A percentile compares a stretch with the other conserved stretches of the same genome.
phyloP scores from a whole-genome alignment of 75 land plant genomes.

The Selaginella moellendorffii region DNA sequence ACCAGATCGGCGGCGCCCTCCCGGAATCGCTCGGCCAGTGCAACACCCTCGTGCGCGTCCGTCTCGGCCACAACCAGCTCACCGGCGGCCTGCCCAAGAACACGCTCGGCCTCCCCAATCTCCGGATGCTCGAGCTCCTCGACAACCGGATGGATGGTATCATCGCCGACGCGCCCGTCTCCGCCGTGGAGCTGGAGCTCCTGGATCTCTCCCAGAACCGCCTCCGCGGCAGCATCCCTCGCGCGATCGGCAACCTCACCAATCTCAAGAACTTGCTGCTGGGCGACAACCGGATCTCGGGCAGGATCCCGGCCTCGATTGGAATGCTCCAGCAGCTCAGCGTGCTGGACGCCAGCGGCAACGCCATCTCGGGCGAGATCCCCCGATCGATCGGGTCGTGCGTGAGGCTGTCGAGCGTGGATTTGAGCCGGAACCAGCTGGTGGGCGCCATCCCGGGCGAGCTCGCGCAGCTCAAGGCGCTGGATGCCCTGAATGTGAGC shows the following conservation, averaged over 20 bases:
- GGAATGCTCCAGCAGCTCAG: neutral
- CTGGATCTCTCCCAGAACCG: neutral
- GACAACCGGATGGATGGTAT: neutral
- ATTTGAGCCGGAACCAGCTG: neutral
- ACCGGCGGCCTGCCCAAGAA: conserved; percentile 46
- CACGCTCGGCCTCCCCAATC: conserved; percentile 13
- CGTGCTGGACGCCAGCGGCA: neutral
- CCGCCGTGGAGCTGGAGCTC: neutral
- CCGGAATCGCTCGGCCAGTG: conserved; percentile 54
- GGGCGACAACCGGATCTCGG: neutral
- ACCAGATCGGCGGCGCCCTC: conserved; percentile 59
- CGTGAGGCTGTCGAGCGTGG: neutral
- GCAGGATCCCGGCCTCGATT: conserved; percentile 1
- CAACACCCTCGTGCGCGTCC: conserved; percentile 38
- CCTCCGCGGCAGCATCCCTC: neutral
- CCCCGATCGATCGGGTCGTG: neutral
- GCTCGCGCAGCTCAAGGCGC: neutral
- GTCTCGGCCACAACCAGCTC: conserved; percentile 52
- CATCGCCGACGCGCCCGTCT: neutral
- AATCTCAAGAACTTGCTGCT: neutral
- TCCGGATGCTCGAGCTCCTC: conserved; percentile 3
- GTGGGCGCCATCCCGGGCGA: neutral
- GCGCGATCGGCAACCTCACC: neutral
- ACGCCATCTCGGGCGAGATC: neutral
- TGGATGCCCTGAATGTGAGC: neutral